These are phyloP conservation scores for Cymbopogon flexuosus DNA, from an alignment of 202 grass and related monocot species.

Conservation along the genomic window DNA sequence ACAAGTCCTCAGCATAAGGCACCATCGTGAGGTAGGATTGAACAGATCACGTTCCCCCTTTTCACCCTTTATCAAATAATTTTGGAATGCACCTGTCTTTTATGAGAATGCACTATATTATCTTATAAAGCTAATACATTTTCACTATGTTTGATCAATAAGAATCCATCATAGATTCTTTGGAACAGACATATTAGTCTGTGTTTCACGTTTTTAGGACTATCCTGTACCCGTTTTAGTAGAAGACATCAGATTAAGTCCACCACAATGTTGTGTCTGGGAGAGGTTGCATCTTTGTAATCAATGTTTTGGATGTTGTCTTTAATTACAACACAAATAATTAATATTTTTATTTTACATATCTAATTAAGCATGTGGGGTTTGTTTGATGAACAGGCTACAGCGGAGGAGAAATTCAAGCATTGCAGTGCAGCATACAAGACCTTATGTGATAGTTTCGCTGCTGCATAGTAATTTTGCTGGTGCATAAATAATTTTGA, in stretches of 20 bases:
- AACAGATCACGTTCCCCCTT: background rate
- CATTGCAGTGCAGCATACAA: slow-evolving; percentile 82
- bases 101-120: background rate
- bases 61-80: background rate
- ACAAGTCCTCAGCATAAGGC: background rate
- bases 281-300: slow-evolving; percentile 3
- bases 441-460: slow-evolving; percentile 68
- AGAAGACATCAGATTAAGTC: background rate
- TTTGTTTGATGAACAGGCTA: slow-evolving; percentile 48
- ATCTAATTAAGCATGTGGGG: slow-evolving; percentile 6
- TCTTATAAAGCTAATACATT: slow-evolving; percentile 16
- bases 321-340: background rate
- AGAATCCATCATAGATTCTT: slow-evolving; percentile 1
- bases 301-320: background rate
- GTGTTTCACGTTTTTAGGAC: background rate
- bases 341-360: background rate
- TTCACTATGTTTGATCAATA: background rate
- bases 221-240: background rate
- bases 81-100: background rate
- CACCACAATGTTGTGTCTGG: background rate
- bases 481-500: slow-evolving; percentile 23
- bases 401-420: slow-evolving; percentile 92
- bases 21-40: background rate
- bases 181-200: background rate
- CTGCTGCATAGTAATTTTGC: slow-evolving; percentile 28